Percentiles rank a stretch among this genome's conserved stretches.
Evolutionary conservation across 129 eudicot genomes (phyloP).

Genomic region (Pulicaria dysenterica): DNA sequence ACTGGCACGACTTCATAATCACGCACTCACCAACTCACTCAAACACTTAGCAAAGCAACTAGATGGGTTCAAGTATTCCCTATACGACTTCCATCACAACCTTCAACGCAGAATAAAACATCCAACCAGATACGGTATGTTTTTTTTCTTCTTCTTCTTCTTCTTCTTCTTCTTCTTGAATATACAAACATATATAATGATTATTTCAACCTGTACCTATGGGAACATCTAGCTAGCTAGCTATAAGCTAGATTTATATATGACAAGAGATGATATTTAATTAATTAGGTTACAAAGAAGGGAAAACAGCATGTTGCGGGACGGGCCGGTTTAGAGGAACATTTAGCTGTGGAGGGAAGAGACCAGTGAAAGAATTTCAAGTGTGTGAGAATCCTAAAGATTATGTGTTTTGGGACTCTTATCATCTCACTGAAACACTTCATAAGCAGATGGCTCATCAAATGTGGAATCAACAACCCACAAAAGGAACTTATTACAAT

Average conservation of each 20-base stretch:
- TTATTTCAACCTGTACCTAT: too few species aligned
- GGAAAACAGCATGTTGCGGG: slow-evolving; percentile 76
- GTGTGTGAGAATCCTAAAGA: slow-evolving; percentile 56
- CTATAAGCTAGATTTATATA: too few species aligned
- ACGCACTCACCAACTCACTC: slow-evolving; percentile 41
- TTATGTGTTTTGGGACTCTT: slow-evolving; percentile 63
- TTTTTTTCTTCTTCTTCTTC: too few species aligned
- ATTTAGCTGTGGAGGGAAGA: slow-evolving; percentile 74
- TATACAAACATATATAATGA: too few species aligned
- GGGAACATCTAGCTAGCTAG: too few species aligned
- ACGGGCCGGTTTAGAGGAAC: slow-evolving; percentile 62
- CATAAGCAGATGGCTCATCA: slow-evolving; percentile 46
- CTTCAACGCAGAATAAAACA: slow-evolving; percentile 40
- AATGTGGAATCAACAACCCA: slow-evolving; percentile 47
- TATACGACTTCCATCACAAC: slow-evolving; percentile 50
- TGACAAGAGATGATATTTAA: too few species aligned
- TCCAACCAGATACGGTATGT: slow-evolving; percentile 65
- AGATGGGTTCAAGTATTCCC: slow-evolving; percentile 52
- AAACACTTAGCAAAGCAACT: slow-evolving; percentile 39
- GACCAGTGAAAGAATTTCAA: slow-evolving; percentile 50
- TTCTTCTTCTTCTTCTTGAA: too few species aligned
- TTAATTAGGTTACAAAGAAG: slow-evolving; percentile 75
- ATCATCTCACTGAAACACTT: slow-evolving; percentile 49
- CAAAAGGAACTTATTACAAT: slow-evolving; percentile 32
- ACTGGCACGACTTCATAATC: slow-evolving; percentile 53